phyloP scores from a whole-genome alignment of 2,329 filamentous ascomycete species.

The Leptographium radiaticola region DNA sequence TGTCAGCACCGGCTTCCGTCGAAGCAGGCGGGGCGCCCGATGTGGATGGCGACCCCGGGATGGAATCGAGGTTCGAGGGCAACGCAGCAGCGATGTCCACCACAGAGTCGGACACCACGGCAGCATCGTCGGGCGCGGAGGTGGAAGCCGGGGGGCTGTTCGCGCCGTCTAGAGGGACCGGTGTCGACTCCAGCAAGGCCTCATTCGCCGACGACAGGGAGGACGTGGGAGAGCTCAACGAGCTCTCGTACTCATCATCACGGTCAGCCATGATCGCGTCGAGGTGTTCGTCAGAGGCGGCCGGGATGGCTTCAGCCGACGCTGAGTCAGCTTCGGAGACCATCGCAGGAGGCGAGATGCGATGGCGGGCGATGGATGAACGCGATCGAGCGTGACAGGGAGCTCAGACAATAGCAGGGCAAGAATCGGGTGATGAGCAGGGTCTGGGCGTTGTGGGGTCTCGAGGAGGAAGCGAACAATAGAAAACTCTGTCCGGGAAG shows the following conservation, averaged over 20 bases:
- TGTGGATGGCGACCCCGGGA: background rate
- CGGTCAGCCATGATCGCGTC: background rate
- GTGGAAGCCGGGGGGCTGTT: background rate
- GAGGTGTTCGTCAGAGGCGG: slow-evolving; percentile 5
- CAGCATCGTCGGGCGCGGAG: background rate
- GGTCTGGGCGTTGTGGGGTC: background rate
- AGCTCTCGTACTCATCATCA: slow-evolving; percentile 1
- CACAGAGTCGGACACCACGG: background rate
- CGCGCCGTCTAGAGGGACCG: background rate
- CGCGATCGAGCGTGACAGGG: background rate
- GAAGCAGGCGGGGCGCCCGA: background rate
- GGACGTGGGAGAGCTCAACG: slow-evolving; percentile 5
- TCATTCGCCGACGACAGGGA: slow-evolving; percentile 2
- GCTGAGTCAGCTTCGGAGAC: background rate
- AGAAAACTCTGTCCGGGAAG: background rate
- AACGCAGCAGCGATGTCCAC: background rate
- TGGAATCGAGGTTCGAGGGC: background rate
- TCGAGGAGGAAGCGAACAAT: background rate
- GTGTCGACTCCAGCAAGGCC: background rate
- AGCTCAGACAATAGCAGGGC: background rate
- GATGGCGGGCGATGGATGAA: background rate
- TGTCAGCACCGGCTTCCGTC: background rate
- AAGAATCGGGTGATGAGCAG: background rate
- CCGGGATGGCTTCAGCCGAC: slow-evolving; percentile 2
- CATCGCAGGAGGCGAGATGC: background rate